phyloP scores from a whole-genome alignment of 345 rosid genomes.

The Heritiera littoralis region DNA sequence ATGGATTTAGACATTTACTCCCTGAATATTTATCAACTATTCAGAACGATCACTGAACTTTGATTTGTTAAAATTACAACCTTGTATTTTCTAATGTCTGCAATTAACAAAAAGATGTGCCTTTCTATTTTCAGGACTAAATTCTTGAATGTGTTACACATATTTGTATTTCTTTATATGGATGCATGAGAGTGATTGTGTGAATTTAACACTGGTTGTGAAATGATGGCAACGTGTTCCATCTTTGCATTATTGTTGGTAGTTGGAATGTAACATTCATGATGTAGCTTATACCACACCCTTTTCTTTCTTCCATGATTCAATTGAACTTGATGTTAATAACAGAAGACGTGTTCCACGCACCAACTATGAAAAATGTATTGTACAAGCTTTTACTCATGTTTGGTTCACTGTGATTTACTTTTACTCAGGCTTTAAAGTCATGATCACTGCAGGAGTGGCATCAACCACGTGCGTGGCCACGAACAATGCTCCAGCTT shows the following conservation, averaged over 20 bases:
- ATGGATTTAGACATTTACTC: no score
- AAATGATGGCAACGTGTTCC: conserved; percentile 11
- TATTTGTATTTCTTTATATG: background rate
- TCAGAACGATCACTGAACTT: no score
- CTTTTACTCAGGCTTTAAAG: conserved; percentile 11
- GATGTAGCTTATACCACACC: background rate
- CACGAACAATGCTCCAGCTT: background rate
- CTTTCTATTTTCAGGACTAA: background rate
- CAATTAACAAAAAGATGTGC: background rate
- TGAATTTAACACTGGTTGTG: background rate
- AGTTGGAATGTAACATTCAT: background rate
- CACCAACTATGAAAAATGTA: background rate
- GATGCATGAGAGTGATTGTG: background rate
- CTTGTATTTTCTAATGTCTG: no score
- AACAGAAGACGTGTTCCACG: no score
- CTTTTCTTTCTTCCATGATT: background rate
- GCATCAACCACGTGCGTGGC: background rate
- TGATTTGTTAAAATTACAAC: no score
- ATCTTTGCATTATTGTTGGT: background rate
- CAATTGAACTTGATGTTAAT: no score
- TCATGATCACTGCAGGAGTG: background rate
- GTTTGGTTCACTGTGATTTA: background rate
- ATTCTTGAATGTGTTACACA: background rate
- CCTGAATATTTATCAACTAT: no score
- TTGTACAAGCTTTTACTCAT: background rate